phyloP scores from a whole-genome alignment of 805 yeast species.

The Torulaspora maleeae region DNA sequence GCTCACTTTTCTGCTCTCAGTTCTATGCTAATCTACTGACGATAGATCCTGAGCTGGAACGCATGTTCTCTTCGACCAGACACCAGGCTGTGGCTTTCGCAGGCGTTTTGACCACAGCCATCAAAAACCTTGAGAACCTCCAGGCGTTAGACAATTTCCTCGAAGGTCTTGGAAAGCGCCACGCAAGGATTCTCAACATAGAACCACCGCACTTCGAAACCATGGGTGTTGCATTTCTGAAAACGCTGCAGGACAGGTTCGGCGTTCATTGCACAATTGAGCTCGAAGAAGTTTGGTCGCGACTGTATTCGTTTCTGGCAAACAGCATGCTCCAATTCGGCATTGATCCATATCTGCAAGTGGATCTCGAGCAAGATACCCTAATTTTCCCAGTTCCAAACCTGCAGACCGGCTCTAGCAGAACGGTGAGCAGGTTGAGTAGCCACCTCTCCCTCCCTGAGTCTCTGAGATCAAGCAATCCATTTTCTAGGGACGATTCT shows the following conservation, averaged over 20 bases:
- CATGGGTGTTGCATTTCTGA: conserved; percentile 68
- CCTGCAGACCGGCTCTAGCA: conserved; percentile 11
- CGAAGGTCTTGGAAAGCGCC: conserved; percentile 63
- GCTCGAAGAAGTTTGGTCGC: conserved; percentile 66
- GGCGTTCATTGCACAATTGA: conserved; percentile 49
- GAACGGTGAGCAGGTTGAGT: conserved; percentile 11
- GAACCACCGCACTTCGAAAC: conserved; percentile 62
- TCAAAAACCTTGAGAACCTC: conserved; percentile 58
- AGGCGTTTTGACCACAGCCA: conserved; percentile 66
- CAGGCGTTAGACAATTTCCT: conserved; percentile 54
- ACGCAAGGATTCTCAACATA: conserved; percentile 68
- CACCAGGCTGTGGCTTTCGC: conserved; percentile 81
- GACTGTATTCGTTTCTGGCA: conserved; percentile 62
- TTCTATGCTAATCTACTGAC: conserved; percentile 64
- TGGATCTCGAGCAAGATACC: conserved; percentile 23
- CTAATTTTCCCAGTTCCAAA: conserved; percentile 25
- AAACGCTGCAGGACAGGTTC: conserved; percentile 64
- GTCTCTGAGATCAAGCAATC: neutral
- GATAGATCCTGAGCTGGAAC: conserved; percentile 57
- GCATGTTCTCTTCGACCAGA: conserved; percentile 64
- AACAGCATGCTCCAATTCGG: conserved; percentile 56
- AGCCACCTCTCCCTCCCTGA: conserved; percentile 2
- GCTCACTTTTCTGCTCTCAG: conserved; percentile 69
- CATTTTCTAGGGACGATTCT: neutral
- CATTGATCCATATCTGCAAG: conserved; percentile 38